Percentiles rank a stretch among this genome's conserved stretches.
Evolutionary conservation across 2,329 filamentous ascomycete species (phyloP).

Genomic region (Drechslerella coelobrocha): DNA sequence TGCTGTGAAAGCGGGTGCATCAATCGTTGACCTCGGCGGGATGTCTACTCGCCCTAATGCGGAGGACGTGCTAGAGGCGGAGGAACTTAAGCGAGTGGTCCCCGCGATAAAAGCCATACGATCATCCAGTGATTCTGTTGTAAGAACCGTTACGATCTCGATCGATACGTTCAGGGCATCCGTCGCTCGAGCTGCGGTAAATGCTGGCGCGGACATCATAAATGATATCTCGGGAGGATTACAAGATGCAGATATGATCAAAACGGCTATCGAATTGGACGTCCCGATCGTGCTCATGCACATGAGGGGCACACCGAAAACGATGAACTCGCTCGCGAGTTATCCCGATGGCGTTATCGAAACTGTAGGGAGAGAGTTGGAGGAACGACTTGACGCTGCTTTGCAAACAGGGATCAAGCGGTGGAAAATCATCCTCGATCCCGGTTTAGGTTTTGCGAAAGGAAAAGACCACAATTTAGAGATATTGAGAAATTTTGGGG

Average conservation of each 20-base stretch:
- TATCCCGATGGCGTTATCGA: constrained; percentile 73
- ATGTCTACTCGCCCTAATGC: constrained; percentile 87
- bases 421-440: constrained; percentile 95
- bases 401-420: constrained; percentile 80
- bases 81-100: constrained; percentile 79
- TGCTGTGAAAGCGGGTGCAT: constrained; percentile 74
- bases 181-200: constrained; percentile 78
- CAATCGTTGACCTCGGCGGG: constrained; percentile 89
- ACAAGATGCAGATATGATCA: constrained; percentile 80
- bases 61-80: constrained; percentile 70
- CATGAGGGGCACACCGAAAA: constrained; percentile 85
- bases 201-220: constrained; percentile 85
- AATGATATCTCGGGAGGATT: constrained; percentile 90
- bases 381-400: constrained; percentile 73
- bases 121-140: constrained; percentile 67
- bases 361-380: constrained; percentile 71
- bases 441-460: constrained; percentile 94
- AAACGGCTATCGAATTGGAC: constrained; percentile 76
- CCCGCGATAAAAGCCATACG: constrained; percentile 79
- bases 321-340: constrained; percentile 73
- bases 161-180: constrained; percentile 89
- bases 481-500: constrained; percentile 71
- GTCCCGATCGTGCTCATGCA: constrained; percentile 88
- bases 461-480: constrained; percentile 79
- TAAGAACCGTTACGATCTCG: constrained; percentile 61